phyloP scores from a whole-genome alignment of 2,329 filamentous ascomycete species.

The Cladophialophora yegresii region DNA sequence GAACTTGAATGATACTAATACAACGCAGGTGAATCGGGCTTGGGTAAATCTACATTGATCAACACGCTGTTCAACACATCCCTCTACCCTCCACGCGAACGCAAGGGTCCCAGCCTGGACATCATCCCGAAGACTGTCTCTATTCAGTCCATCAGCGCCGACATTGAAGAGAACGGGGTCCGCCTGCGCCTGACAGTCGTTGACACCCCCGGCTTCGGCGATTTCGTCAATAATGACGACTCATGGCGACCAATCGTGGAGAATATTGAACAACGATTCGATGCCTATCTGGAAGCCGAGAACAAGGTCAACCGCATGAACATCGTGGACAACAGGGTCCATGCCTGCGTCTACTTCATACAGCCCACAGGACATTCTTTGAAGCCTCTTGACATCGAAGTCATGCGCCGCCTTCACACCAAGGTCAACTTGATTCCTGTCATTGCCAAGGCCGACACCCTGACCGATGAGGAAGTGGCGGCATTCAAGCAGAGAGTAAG shows the following conservation, averaged over 20 bases:
- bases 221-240: conserved; percentile 99
- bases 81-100: conserved; percentile 97
- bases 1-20: conserved; percentile 9
- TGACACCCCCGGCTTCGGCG: conserved; percentile 95
- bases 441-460: conserved; percentile 96
- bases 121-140: conserved; percentile 98
- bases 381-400: conserved; percentile 98
- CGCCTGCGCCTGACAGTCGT: conserved; percentile 95
- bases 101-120: conserved; percentile 93
- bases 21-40: conserved; percentile 84
- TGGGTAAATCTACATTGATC: conserved; percentile 98
- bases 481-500: conserved; percentile 95
- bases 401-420: conserved; percentile 98
- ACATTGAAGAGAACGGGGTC: conserved; percentile 98
- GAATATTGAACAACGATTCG: conserved; percentile 99
- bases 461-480: conserved; percentile 93
- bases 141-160: conserved; percentile 91
- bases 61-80: conserved; percentile 99
- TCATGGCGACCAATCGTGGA: conserved; percentile 99
- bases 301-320: conserved; percentile 99
- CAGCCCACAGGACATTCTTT: conserved; percentile 97
- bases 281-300: conserved; percentile 97
- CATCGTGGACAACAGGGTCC: conserved; percentile 98
- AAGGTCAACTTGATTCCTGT: conserved; percentile 99
- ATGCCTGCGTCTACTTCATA: conserved; percentile 99